These are phyloP conservation scores for Adansonia digitata DNA, from an alignment of 345 rosid species.

Conservation along the genomic window DNA sequence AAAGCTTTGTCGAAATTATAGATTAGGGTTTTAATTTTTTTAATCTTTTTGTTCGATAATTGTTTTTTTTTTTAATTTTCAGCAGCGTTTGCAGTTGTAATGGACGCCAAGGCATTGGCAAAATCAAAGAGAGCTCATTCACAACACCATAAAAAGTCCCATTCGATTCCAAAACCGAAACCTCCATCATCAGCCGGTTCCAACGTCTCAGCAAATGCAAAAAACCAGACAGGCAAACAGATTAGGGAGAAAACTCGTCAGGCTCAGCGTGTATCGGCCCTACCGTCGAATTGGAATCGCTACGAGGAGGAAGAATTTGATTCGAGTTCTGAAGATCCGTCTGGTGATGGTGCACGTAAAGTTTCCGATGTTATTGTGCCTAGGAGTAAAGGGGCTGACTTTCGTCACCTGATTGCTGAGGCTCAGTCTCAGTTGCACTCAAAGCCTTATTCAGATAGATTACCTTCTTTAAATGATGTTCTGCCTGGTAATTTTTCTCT, in stretches of 20 bases:
- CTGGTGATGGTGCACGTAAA: constrained; percentile 20
- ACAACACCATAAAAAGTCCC: constrained; percentile 57
- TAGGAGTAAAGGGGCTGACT: constrained; percentile 87
- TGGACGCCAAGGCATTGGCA: constrained; percentile 78
- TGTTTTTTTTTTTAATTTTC: too few relatives aligned
- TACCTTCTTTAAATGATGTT: constrained; percentile 47
- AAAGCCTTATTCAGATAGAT: constrained; percentile 25
- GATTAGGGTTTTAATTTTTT: background rate
- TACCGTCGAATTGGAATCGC: constrained; percentile 78
- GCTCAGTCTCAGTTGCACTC: constrained; percentile 56
- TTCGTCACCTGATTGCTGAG: constrained; percentile 55
- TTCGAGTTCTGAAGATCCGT: constrained; percentile 19
- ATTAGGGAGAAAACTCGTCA: constrained; percentile 29
- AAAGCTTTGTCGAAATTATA: background rate
- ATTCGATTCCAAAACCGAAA: constrained; percentile 42
- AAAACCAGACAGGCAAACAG: constrained; percentile 36
- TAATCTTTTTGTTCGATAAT: too few relatives aligned
- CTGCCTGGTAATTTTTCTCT: constrained; percentile 42
- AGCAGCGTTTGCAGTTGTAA: constrained; percentile 12
- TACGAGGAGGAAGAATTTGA: constrained; percentile 52
- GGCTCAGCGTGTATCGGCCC: constrained; percentile 32
- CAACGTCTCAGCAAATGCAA: constrained; percentile 20
- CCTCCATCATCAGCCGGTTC: constrained; percentile 11
- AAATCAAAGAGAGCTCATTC: constrained; percentile 89
- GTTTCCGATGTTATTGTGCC: constrained; percentile 37